phyloP scores from a whole-genome alignment of 2,329 filamentous ascomycete genomes.

The Colletotrichum aenigma region DNA sequence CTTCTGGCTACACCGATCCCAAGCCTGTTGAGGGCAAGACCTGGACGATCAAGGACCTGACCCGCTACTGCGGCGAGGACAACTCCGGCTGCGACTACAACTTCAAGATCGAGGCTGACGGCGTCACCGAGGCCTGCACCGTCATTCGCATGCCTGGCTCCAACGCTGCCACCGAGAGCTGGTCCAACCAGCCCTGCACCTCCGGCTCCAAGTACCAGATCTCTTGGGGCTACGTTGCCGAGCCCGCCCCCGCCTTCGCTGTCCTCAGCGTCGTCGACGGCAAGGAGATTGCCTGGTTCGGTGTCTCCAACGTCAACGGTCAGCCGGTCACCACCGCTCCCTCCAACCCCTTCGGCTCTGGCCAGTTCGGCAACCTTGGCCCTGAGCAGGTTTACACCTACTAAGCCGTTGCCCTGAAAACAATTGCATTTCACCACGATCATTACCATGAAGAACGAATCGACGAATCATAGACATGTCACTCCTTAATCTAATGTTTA shows the following conservation, averaged over 20 bases:
- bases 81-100: constrained; percentile 13
- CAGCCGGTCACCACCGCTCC: constrained; percentile 4
- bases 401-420: neutral
- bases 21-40: neutral
- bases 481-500: neutral
- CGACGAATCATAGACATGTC: neutral
- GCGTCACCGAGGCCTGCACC: neutral
- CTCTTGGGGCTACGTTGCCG: neutral
- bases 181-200: constrained; percentile 7
- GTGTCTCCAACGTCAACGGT: constrained; percentile 6
- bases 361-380: constrained; percentile 8
- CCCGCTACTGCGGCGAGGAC: neutral
- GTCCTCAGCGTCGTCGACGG: neutral
- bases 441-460: neutral
- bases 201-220: constrained; percentile 1
- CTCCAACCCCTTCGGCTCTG: constrained; percentile 10
- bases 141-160: neutral
- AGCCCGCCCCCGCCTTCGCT: neutral
- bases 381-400: constrained; percentile 15
- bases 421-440: neutral
- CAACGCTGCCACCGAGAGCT: constrained; percentile 4
- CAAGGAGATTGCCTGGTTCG: constrained; percentile 1
- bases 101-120: constrained; percentile 9
- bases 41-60: constrained; percentile 10
- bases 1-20: neutral